These are phyloP conservation scores for Cenchrus americanus DNA, from an alignment of 176 grass and related monocot species.

Conservation along the genomic window DNA sequence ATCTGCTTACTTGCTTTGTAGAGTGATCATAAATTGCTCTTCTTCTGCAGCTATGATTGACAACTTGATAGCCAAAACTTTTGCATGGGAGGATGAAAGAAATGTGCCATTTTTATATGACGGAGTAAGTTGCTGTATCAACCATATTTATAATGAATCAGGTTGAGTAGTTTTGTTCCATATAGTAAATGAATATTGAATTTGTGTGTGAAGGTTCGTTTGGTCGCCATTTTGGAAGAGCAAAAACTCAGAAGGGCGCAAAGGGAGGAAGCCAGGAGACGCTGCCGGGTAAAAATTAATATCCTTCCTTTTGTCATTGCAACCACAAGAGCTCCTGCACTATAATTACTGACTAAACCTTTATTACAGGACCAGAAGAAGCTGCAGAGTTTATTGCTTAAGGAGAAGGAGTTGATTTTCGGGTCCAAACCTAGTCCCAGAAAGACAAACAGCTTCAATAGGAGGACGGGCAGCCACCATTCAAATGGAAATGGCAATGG, in stretches of 20 bases:
- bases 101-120: conserved; percentile 85
- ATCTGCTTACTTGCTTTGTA: conserved; percentile 13
- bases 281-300: conserved; percentile 59
- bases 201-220: conserved; percentile 65
- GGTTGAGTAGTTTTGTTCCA: conserved; percentile 5
- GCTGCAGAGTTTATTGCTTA: conserved; percentile 73
- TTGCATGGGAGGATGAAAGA: conserved; percentile 82
- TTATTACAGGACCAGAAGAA: conserved; percentile 82
- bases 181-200: conserved; percentile 29
- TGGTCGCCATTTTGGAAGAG: conserved; percentile 93
- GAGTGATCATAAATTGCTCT: conserved; percentile 25
- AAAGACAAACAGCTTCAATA: conserved; percentile 65
- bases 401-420: conserved; percentile 83
- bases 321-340: neutral
- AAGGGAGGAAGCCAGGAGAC: conserved; percentile 82
- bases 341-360: conserved; percentile 8
- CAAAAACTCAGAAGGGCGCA: conserved; percentile 86
- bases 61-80: conserved; percentile 82
- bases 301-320: neutral
- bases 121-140: conserved; percentile 56
- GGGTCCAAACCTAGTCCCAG: conserved; percentile 75
- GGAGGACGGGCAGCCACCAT: conserved; percentile 59
- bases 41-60: conserved; percentile 75
- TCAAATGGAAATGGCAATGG: conserved; percentile 66
- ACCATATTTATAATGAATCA: conserved; percentile 13